Base-by-base conservation (phyloP, 148 eudicot species). In the Salicornia ramosissima region DNA sequence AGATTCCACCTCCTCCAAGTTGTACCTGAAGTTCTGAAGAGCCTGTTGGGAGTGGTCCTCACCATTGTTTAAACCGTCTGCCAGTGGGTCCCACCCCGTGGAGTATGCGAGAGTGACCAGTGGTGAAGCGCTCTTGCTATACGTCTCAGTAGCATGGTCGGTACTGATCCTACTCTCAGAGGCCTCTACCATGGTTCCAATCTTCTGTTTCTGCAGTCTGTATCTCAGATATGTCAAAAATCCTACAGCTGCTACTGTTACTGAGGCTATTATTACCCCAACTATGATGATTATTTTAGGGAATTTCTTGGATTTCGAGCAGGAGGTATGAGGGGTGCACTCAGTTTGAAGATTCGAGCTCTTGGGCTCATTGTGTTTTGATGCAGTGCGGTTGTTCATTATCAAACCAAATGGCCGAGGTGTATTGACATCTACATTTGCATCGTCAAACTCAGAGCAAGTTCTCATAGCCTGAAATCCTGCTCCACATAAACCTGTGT, bases 1-100 rank as follows among this genome's bases (percentile, higher is more conserved):
- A 1, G 93, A 89, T 51, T 91, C 91, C 18, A 94, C 83, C 31
- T 94, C 99, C 80, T 91, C 97, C 82, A 91, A 67, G 73, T 87
- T 87, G 71, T 82, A 91, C 83, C 83, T 87, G 66, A 82, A 85
- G 30, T 79, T 86, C 18, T 78, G 80, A 1, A 84, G 70, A 34
- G 75, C 60, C 67, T 86, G 82, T 19, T 75, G 81, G 21, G 73
- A 74, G 22, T 65, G 39, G 8, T 83, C 89, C 19, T 54, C 76
- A 18, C 70, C 62, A 26, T 76, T 80, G 26, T 76, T 80, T 12
- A 79, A 64, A 19, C 78, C 82, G 57, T 78, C 80, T 0, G 74
- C 85, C 13, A 84, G 76, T 6, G 83, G 92, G 64, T 88, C 83
- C 93, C 99, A 94, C 18, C 83, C 84, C 11, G 78, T 67, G 9